These are phyloP conservation scores for Chrysoporthe austroafricana DNA, from an alignment of 2,329 filamentous ascomycete species.

Conservation along the genomic window DNA sequence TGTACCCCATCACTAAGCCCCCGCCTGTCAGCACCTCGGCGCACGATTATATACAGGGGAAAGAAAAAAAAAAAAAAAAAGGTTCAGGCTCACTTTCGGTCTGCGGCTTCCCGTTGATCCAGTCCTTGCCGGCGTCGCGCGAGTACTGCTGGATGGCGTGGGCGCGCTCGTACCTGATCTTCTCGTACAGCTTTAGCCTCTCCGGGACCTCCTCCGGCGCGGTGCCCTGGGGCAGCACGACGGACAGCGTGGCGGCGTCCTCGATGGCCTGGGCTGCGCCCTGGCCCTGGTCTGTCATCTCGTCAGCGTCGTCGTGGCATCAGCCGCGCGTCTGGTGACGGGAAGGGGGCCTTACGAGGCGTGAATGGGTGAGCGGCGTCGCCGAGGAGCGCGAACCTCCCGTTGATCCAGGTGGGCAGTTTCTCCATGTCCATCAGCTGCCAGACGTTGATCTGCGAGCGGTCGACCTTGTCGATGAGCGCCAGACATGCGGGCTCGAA, in stretches of 20 bases:
- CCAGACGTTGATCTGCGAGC: constrained; percentile 57
- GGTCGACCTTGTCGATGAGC: constrained; percentile 48
- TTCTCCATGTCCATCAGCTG: constrained; percentile 64
- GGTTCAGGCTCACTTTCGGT: constrained; percentile 45
- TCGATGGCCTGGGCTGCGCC: constrained; percentile 69
- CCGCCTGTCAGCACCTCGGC: constrained; percentile 21
- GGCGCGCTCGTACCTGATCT: constrained; percentile 60
- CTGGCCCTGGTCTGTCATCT: constrained; percentile 53
- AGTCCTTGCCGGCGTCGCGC: constrained; percentile 54
- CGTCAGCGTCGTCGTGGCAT: background rate
- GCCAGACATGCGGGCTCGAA: constrained; percentile 47
- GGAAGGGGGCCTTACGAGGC: constrained; percentile 48
- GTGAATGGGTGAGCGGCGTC: constrained; percentile 72
- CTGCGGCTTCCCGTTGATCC: constrained; percentile 40
- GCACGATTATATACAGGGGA: constrained; percentile 29
- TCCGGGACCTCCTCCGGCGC: constrained; percentile 51
- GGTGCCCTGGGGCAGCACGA: constrained; percentile 56
- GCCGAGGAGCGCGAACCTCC: constrained; percentile 60
- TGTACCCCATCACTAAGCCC: constrained; percentile 45
- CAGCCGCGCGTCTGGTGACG: no score
- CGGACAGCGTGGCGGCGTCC: constrained; percentile 63
- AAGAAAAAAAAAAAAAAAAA: background rate
- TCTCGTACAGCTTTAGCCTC: constrained; percentile 62
- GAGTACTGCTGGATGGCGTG: constrained; percentile 62
- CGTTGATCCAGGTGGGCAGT: constrained; percentile 58